A percentile compares a stretch with the other conserved stretches of the same genome.
Conservation (phyloP, 805 yeast species). For the Ogataea philodendri region DNA sequence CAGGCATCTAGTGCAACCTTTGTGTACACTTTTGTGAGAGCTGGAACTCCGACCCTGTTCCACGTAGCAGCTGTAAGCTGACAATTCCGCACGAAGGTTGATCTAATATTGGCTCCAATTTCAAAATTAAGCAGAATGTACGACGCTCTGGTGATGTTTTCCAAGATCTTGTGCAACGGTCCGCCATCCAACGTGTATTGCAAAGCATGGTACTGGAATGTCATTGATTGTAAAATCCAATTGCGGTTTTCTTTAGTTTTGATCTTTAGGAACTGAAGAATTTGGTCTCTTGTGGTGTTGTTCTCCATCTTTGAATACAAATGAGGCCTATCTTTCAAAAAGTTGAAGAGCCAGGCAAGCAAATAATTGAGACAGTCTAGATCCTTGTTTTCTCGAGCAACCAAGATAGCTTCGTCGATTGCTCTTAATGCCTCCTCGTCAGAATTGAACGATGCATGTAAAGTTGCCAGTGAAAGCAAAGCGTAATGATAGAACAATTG, state of each 20-base stretch:
- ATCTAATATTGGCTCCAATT: conserved; percentile 29
- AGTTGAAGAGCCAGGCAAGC: conserved; percentile 70
- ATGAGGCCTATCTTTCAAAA: conserved; percentile 65
- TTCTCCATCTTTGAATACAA: conserved; percentile 38
- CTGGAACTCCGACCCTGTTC: conserved; percentile 50
- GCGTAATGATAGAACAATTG: conserved; percentile 75
- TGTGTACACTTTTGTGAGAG: conserved; percentile 46
- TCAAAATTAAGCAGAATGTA: conserved; percentile 53
- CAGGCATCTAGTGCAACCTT: conserved; percentile 45
- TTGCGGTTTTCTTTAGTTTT: conserved; percentile 51
- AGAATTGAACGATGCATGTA: conserved; percentile 68
- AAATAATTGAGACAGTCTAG: conserved; percentile 67
- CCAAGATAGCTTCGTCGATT: conserved; percentile 81
- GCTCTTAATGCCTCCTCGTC: conserved; percentile 70
- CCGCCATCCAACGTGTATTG: conserved; percentile 53
- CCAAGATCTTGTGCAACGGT: conserved; percentile 44
- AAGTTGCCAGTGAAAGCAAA: conserved; percentile 63
- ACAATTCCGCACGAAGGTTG: conserved; percentile 46
- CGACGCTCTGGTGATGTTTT: conserved; percentile 55
- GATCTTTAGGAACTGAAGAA: conserved; percentile 57
- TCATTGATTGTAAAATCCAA: conserved; percentile 51
- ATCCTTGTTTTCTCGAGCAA: conserved; percentile 85
- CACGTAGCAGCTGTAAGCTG: conserved; percentile 47
- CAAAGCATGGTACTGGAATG: conserved; percentile 63
- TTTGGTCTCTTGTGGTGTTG: conserved; percentile 55